A percentile compares a stretch with the other conserved stretches of the same genome.
phyloP scores from a whole-genome alignment of 768 basidiomycete genomes.

The Cubamyces lactineus region DNA sequence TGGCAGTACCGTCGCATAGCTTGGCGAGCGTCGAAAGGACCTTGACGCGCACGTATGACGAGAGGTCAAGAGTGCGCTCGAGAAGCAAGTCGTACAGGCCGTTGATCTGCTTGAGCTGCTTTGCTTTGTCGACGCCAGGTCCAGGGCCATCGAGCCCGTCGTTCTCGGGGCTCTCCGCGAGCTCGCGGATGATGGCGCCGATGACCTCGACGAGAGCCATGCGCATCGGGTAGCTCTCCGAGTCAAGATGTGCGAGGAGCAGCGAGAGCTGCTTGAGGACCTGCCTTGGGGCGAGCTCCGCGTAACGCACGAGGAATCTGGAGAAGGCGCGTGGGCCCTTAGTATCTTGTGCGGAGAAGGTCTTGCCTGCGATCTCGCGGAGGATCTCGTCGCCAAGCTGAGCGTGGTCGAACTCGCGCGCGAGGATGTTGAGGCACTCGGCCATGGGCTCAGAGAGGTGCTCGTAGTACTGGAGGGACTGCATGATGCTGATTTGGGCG shows the following conservation, averaged over 20 bases:
- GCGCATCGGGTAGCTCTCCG: constrained; percentile 97
- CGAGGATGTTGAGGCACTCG: constrained; percentile 78
- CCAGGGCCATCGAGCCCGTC: not conserved
- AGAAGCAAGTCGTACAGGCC: constrained; percentile 82
- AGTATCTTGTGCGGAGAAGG: constrained; percentile 78
- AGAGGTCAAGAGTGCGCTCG: constrained; percentile 85
- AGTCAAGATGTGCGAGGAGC: constrained; percentile 84
- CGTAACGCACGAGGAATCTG: constrained; percentile 77
- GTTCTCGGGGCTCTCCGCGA: constrained; percentile 55
- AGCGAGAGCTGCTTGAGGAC: constrained; percentile 91
- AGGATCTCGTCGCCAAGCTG: constrained; percentile 92
- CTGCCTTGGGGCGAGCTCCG: constrained; percentile 76
- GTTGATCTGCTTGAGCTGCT: constrained; percentile 73
- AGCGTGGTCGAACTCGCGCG: constrained; percentile 84
- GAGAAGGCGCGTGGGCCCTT: constrained; percentile 89
- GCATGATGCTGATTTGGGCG: constrained; percentile 89
- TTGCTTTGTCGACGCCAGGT: constrained; percentile 40
- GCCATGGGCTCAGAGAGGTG: constrained; percentile 95
- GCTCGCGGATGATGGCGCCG: constrained; percentile 80
- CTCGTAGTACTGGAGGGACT: constrained; percentile 90
- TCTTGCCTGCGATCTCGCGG: constrained; percentile 80
- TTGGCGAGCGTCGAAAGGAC: constrained; percentile 77
- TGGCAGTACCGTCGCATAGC: constrained; percentile 74
- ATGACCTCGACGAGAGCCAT: constrained; percentile 92
- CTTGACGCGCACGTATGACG: constrained; percentile 90